Base-by-base conservation (phyloP, 768 basidiomycete genomes). In the Podaxis sp. region DNA sequence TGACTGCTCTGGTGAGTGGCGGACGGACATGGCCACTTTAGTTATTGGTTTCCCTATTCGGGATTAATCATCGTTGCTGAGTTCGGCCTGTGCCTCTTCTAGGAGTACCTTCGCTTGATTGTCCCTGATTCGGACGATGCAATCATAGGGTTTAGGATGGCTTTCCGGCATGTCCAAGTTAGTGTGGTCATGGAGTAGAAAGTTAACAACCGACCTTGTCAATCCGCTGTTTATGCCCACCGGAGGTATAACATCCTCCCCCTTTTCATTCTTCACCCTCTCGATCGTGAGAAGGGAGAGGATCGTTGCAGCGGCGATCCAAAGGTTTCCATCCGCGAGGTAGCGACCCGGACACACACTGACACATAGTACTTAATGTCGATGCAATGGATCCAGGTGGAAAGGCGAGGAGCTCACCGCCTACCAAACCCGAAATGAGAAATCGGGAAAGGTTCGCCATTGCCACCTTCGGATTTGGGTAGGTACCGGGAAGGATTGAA, bases 401-500 rank as follows among this genome's bases (percentile, higher is more conserved):
- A 28, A 17, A 12, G 26, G 15, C 15, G 1, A 4, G 42, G 42
- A 44, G 2, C 49, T 13, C 30, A 60, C 59, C 59, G 33, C 39
- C 59, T 22, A 2, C 59, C 59, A 19, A 60, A 61, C 1, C 59
- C 59, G 52, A 61, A 61, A 8, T 49, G 61, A 4, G 38, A 30
- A 4, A 17, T 11, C 2, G 61, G 61, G 9, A 22, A 39, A 6
- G 61, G 54, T 38, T 62, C 61, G 22, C 7, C 54, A 3, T 55
- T 30, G 0, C 61, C 61, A 7, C 61, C 61, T 52, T 62, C 30
- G 3, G 61, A 46, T 17, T 7, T 46, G 13, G 67, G 63, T 4
- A 86, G 65, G 66, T 77, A 87, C 2, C 87, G 80, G 19, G 83
- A 82, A 0, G 87, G 87, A 42, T 74, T 71, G 73, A 89, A 89